phyloP scores from a whole-genome alignment of 352 stramenopile species.

The Blastocystis sp. region DNA sequence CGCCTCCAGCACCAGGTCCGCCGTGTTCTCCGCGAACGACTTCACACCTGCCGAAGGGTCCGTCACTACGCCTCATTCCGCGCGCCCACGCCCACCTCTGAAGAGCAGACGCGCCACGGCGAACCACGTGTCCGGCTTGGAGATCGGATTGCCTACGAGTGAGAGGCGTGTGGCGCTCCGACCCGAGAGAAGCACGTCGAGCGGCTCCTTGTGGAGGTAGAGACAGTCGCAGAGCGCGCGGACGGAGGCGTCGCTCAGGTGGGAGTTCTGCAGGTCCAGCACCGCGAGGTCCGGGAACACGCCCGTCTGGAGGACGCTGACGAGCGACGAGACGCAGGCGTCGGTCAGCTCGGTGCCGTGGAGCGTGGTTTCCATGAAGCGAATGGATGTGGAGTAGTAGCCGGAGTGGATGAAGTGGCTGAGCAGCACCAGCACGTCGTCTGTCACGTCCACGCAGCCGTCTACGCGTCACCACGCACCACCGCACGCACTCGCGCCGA shows the following conservation, averaged over 20 bases:
- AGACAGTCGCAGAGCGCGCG: neutral
- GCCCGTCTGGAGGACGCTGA: conserved; percentile 2
- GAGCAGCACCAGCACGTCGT: neutral
- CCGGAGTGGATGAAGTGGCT: conserved; percentile 24
- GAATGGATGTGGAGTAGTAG: neutral
- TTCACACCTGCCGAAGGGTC: neutral
- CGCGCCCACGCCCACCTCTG: neutral
- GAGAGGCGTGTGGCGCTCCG: neutral
- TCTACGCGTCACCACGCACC: neutral
- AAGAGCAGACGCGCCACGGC: conserved; percentile 11
- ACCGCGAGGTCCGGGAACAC: neutral
- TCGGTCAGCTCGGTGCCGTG: neutral
- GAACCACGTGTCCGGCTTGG: conserved; percentile 44
- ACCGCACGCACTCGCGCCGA: neutral
- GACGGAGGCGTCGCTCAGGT: neutral
- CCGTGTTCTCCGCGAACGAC: neutral
- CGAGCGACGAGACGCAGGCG: neutral
- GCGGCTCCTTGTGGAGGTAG: neutral
- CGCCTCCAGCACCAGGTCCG: conserved; percentile 8
- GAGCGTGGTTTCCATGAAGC: neutral
- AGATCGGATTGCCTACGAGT: neutral
- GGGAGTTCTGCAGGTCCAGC: conserved; percentile 3
- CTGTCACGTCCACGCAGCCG: neutral
- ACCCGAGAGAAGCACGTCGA: neutral
- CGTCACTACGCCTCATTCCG: neutral